Conservation (phyloP, 129 eudicot genomes). For the Tagetes erecta region DNA sequence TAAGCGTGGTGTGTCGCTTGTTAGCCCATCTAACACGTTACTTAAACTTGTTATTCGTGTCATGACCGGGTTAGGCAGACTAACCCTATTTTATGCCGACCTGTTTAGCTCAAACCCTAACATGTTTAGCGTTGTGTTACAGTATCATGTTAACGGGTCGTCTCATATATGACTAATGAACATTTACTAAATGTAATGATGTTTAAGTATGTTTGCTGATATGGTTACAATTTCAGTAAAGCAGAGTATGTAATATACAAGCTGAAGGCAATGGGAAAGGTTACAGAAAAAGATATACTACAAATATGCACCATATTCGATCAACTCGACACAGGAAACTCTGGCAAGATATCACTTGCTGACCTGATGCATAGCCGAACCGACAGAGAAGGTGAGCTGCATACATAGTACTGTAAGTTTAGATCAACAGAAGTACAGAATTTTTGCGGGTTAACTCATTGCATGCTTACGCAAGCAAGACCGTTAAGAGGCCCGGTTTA, state of each 20-base stretch:
- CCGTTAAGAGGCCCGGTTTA: background rate
- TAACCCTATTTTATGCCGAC: no score
- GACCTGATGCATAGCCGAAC: constrained; percentile 61
- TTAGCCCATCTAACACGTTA: background rate
- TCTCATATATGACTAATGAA: background rate
- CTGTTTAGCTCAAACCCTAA: background rate
- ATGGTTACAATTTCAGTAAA: constrained; percentile 55
- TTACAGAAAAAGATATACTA: constrained; percentile 67
- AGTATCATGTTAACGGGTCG: no score
- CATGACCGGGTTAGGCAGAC: background rate
- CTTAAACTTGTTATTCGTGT: background rate
- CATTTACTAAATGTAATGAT: background rate
- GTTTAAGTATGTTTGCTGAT: background rate
- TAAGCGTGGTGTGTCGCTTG: background rate
- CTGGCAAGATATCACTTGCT: constrained; percentile 74
- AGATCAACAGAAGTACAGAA: background rate
- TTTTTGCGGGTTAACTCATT: background rate
- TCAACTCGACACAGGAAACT: constrained; percentile 62
- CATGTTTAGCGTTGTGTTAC: background rate
- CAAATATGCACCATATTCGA: constrained; percentile 75
- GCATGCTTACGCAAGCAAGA: background rate
- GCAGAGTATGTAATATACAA: constrained; percentile 82
- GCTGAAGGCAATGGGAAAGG: constrained; percentile 82
- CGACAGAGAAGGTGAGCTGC: constrained; percentile 19
- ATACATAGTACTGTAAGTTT: background rate